phyloP scores from a whole-genome alignment of 768 basidiomycete genomes.

The Boletales sp. region DNA sequence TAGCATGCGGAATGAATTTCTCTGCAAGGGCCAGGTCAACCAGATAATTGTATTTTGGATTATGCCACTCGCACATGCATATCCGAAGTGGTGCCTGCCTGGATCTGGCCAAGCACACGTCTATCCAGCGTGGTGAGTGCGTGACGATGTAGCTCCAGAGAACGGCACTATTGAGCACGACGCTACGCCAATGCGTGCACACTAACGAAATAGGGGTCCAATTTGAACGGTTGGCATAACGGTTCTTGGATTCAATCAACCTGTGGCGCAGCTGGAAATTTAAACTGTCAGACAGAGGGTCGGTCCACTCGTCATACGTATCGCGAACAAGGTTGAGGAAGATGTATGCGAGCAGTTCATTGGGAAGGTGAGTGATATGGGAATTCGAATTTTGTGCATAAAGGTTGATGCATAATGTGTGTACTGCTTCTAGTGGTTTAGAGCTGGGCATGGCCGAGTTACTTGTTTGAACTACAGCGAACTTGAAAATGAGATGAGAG shows the following conservation, averaged over 20 bases:
- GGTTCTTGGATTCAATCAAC: no score
- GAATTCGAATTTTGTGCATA: conserved; percentile 7
- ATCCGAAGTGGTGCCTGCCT: conserved; percentile 33
- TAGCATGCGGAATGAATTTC: not conserved
- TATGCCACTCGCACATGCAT: not conserved
- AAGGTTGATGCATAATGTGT: not conserved
- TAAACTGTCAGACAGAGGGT: no score
- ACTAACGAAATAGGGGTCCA: conserved; percentile 11
- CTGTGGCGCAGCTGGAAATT: no score
- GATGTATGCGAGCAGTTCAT: conserved; percentile 9
- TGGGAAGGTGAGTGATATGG: conserved; percentile 10
- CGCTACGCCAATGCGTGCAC: conserved; percentile 35
- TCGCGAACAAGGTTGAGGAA: conserved; percentile 6
- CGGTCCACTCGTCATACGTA: not conserved
- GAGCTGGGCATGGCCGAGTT: no score
- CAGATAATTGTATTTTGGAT: not conserved
- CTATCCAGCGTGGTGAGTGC: conserved; percentile 31
- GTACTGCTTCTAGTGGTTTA: no score
- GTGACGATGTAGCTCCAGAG: conserved; percentile 39
- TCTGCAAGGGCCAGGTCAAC: not conserved
- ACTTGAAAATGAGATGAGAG: no score
- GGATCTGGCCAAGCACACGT: conserved; percentile 41
- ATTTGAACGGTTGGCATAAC: not conserved
- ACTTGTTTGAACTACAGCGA: no score
- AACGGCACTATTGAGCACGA: conserved; percentile 36